Conservation (phyloP, 139 green algal genomes). For the Tetradesmus obliquus region DNA sequence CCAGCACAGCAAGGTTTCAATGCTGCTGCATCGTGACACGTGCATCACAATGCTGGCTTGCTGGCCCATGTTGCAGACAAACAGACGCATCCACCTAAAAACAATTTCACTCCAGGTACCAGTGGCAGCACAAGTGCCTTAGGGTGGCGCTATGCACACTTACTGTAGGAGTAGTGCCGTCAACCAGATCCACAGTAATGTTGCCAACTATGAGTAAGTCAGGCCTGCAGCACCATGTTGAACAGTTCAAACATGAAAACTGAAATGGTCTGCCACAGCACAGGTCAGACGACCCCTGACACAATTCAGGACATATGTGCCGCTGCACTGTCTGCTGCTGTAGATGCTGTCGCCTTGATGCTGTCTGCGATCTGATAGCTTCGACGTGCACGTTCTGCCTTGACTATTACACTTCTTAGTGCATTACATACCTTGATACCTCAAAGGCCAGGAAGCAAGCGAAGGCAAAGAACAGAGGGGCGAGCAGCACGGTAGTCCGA, state of each 20-base stretch:
- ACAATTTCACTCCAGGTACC: too few species aligned
- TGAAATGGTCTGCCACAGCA: not conserved
- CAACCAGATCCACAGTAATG: conserved; percentile 82
- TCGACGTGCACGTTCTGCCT: not conserved
- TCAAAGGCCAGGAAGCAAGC: conserved; percentile 17
- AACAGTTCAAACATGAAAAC: not conserved
- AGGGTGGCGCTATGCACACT: not conserved
- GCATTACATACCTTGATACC: not conserved
- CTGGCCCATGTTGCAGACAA: too few species aligned
- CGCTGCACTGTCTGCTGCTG: not conserved
- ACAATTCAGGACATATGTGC: not conserved
- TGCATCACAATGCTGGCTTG: too few species aligned
- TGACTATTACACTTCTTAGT: not conserved
- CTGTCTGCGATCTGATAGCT: not conserved
- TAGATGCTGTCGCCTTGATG: not conserved
- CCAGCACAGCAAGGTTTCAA: too few species aligned
- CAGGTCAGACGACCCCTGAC: too few species aligned
- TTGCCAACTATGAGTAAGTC: conserved; percentile 81
- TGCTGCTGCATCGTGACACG: too few species aligned
- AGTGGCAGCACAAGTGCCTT: not conserved
- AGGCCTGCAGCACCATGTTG: conserved; percentile 58
- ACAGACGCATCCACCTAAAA: too few species aligned
- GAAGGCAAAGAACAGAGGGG: not conserved
- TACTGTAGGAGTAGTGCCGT: conserved; percentile 72
- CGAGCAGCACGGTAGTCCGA: not conserved